Evolutionary conservation across 2,329 filamentous ascomycete genomes (phyloP).

Genomic region (Ambrosiella cleistominuta): DNA sequence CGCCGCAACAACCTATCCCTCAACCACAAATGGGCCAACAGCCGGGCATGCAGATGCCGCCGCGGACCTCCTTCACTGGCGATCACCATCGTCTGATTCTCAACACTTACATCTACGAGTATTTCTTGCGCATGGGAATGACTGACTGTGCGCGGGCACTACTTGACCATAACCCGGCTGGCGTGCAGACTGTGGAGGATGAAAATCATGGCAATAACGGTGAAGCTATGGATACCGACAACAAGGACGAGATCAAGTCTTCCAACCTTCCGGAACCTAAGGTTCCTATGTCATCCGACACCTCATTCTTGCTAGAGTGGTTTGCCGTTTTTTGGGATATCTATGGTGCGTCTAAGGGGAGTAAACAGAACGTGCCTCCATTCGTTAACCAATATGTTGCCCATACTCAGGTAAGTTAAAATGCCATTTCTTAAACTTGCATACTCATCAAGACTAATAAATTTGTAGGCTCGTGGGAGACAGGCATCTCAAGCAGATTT

Average conservation of each 20-base stretch:
- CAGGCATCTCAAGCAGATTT: slow-evolving; percentile 64
- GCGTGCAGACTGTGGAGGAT: slow-evolving; percentile 26
- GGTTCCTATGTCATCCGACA: slow-evolving; percentile 40
- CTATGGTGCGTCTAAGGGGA: slow-evolving; percentile 52
- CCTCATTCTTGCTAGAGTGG: slow-evolving; percentile 90
- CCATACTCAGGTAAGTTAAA: slow-evolving; percentile 55
- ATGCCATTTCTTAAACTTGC: neutral
- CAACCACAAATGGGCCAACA: slow-evolving; percentile 8
- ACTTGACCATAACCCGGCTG: slow-evolving; percentile 30
- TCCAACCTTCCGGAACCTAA: slow-evolving; percentile 64
- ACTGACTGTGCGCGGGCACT: slow-evolving; percentile 66
- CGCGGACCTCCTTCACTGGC: slow-evolving; percentile 20
- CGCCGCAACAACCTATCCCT: neutral
- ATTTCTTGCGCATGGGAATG: slow-evolving; percentile 74
- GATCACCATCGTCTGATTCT: slow-evolving; percentile 39
- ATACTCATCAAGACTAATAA: no score
- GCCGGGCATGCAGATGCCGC: slow-evolving; percentile 22
- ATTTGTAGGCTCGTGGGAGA: slow-evolving; percentile 44
- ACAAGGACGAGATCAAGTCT: slow-evolving; percentile 59
- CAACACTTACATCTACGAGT: slow-evolving; percentile 83
- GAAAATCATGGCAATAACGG: slow-evolving; percentile 51
- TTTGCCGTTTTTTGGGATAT: slow-evolving; percentile 97
- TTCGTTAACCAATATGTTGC: slow-evolving; percentile 59
- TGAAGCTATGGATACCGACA: slow-evolving; percentile 67
- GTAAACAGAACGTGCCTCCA: slow-evolving; percentile 45